A percentile compares a stretch with the other conserved stretches of the same genome.
Evolutionary conservation across 1,139 yeast species (phyloP).

Genomic region (Pichia sp.): DNA sequence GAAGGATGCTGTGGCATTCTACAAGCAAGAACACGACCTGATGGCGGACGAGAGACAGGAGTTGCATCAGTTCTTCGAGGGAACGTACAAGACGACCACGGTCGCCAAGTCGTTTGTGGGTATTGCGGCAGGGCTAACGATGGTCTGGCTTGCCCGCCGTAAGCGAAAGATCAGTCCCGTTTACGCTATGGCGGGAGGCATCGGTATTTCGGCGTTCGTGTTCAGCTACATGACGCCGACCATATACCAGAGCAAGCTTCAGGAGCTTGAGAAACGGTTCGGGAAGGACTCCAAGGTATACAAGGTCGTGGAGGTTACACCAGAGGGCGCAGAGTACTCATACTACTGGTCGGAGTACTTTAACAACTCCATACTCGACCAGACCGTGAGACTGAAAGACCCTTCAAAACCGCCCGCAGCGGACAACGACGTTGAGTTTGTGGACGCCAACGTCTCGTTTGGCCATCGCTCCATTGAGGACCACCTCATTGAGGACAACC

Average conservation of each 20-base stretch:
- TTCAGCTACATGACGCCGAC: constrained; percentile 21
- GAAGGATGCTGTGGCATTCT: constrained; percentile 23
- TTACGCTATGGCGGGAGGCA: constrained; percentile 24
- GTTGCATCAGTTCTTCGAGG: constrained; percentile 23
- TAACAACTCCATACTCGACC: constrained; percentile 21
- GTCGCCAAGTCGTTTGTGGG: constrained; percentile 24
- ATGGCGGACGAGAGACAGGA: constrained; percentile 21
- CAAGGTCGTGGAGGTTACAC: constrained; percentile 22
- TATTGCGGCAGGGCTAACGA: constrained; percentile 24
- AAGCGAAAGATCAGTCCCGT: constrained; percentile 22
- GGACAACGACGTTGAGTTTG: background rate
- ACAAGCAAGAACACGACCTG: constrained; percentile 23
- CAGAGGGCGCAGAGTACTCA: constrained; percentile 24
- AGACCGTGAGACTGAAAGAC: constrained; percentile 21
- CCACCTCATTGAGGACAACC: background rate
- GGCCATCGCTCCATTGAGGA: background rate
- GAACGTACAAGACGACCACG: constrained; percentile 19
- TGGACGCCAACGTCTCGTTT: background rate
- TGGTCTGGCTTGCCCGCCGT: constrained; percentile 24
- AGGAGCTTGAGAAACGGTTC: constrained; percentile 16
- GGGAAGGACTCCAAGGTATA: constrained; percentile 20
- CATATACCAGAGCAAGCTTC: constrained; percentile 15
- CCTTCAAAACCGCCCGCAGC: constrained; percentile 12
- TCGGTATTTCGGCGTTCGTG: constrained; percentile 21
- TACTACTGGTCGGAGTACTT: constrained; percentile 29